Conservation (phyloP, 169 alveolate genomes). For the Cryptosporidium felis region DNA sequence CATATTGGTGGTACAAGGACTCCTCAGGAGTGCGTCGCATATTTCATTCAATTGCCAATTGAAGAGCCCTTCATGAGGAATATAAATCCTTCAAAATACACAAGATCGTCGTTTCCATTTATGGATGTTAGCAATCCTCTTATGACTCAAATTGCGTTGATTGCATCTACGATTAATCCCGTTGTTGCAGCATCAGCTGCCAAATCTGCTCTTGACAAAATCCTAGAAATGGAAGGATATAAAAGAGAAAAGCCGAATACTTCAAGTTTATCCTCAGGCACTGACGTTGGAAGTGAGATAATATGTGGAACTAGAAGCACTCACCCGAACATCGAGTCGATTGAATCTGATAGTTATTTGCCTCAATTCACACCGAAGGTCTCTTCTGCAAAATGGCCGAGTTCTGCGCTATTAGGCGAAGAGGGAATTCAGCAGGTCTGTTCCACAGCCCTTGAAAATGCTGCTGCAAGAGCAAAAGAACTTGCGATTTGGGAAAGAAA, state of each 20-base stretch:
- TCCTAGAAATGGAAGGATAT: constrained; percentile 66
- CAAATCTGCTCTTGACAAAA: constrained; percentile 72
- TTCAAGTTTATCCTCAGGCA: neutral
- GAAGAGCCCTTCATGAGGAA: constrained; percentile 76
- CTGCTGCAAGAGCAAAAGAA: constrained; percentile 60
- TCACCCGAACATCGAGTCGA: no score
- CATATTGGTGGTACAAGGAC: constrained; percentile 75
- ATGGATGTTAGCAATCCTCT: constrained; percentile 74
- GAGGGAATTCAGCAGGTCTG: constrained; percentile 63
- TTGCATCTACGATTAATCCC: constrained; percentile 75
- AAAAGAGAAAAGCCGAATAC: neutral
- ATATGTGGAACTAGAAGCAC: no score
- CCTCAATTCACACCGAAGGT: constrained; percentile 42
- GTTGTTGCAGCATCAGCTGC: constrained; percentile 78
- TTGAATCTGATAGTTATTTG: no score
- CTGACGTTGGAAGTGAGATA: neutral
- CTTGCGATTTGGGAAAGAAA: constrained; percentile 46
- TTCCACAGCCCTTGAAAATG: constrained; percentile 58
- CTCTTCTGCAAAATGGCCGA: constrained; percentile 68
- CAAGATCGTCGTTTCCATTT: constrained; percentile 71
- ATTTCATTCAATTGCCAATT: constrained; percentile 75
- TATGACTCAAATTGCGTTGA: constrained; percentile 74
- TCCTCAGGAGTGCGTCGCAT: constrained; percentile 76
- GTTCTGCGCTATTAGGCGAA: constrained; percentile 59
- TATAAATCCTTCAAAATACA: constrained; percentile 53